Conservation (phyloP, 768 basidiomycete species). For the Tricholoma matsutake region DNA sequence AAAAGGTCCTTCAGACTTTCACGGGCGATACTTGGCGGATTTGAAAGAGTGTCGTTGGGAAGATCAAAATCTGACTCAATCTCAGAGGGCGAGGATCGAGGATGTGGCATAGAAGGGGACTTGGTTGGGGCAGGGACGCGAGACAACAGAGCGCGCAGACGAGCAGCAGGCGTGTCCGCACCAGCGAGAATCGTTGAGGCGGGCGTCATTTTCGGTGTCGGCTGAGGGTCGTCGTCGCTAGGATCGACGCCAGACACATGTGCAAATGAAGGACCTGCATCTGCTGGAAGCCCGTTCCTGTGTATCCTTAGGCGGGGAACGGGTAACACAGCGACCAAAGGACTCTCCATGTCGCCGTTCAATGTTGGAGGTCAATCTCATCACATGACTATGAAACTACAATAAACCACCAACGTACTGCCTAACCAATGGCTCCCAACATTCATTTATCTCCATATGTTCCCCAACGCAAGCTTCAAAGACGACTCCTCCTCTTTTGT, state of each 20-base stretch:
- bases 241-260: slow-evolving; percentile 22
- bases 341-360: slow-evolving; percentile 26
- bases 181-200: slow-evolving; percentile 18
- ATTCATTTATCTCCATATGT: slow-evolving; percentile 71
- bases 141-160: slow-evolving; percentile 59
- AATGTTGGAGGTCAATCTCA: background rate
- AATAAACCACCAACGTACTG: slow-evolving; percentile 34
- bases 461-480: slow-evolving; percentile 64
- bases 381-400: slow-evolving; percentile 3
- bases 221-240: slow-evolving; percentile 34
- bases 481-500: slow-evolving; percentile 58
- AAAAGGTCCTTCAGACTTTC: slow-evolving; percentile 65
- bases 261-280: slow-evolving; percentile 34
- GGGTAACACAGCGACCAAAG: slow-evolving; percentile 15
- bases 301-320: slow-evolving; percentile 36
- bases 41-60: slow-evolving; percentile 32
- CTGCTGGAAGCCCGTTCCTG: slow-evolving; percentile 20
- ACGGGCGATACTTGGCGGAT: slow-evolving; percentile 46
- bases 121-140: slow-evolving; percentile 43
- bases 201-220: slow-evolving; percentile 36
- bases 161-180: slow-evolving; percentile 51
- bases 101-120: slow-evolving; percentile 21
- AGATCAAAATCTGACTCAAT: slow-evolving; percentile 59
- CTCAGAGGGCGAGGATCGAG: slow-evolving; percentile 39
- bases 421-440: slow-evolving; percentile 55